Base-by-base conservation (phyloP, 2,329 filamentous ascomycete genomes). In the Talaromyces sp. region DNA sequence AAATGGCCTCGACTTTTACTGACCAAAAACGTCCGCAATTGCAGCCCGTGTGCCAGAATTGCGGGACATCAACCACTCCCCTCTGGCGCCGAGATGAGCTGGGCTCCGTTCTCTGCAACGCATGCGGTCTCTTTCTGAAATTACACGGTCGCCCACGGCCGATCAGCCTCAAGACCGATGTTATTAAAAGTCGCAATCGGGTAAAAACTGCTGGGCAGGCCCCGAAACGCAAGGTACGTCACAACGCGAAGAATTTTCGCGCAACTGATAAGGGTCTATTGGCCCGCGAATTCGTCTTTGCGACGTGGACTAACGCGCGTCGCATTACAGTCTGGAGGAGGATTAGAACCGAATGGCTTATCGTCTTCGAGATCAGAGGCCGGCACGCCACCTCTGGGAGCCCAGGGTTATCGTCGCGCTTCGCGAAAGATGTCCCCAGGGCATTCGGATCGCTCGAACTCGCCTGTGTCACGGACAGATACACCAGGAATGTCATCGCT, bases 141-240 rank as follows among this genome's bases (percentile, higher is more conserved):
- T 86, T 99, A 71, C 95, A 99, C 77, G 93, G 93, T 69, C 91
- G 93, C 29, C 88, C 95, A 67, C 89, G 95, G 65, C 95, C 95
- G 71, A 97, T 97, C 77, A 96, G 92, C 72, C 86, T 99, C 73
- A 99, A 99, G 85, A 98, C 95, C 58, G 95, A 99, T 83, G 94
- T 98, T 71, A 99, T 99, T 83, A 99, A 99, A 84, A 97, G 93
- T 83, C 92, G 95, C 74, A 99, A 99, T 81, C 89, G 95, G 70
- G 94, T 98, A 72, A 98, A 98, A 84, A 95, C 93, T 63, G 87
- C 91, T 8, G 91, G 83, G 2, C 86, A 93, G 73, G 86, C 91
- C 68, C 88, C 89, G 56, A 91, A 92, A 73, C 93, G 93, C 80
- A 96, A 96, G 89, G 92, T 92, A 81, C 74, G 80, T 75, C 58